Evolutionary conservation across 495 filamentous ascomycete species (phyloP).

Genomic region (Neurospora sp.): DNA sequence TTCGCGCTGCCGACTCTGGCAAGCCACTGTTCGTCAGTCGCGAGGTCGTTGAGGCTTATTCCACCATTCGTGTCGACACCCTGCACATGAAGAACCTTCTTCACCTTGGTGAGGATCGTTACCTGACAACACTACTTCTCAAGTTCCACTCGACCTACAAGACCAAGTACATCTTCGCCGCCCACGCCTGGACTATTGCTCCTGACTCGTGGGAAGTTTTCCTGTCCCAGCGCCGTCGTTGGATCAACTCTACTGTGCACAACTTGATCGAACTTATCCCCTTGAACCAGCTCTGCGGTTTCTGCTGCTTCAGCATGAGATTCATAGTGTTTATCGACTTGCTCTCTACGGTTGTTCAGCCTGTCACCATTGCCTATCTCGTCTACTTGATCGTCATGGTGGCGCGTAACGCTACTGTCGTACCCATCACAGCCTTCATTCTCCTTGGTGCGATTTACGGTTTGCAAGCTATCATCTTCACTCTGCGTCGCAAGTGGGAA

Average conservation of each 20-base stretch:
- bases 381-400: conserved; percentile 77
- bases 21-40: conserved; percentile 93
- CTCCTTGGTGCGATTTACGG: conserved; percentile 92
- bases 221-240: conserved; percentile 93
- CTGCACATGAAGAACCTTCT: conserved; percentile 98
- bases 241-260: conserved; percentile 99
- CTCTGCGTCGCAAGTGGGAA: conserved; percentile 91
- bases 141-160: conserved; percentile 91
- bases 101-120: conserved; percentile 91
- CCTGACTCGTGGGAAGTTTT: conserved; percentile 90
- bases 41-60: conserved; percentile 77
- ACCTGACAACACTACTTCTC: conserved; percentile 86
- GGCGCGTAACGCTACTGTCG: conserved; percentile 41
- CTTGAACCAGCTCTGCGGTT: conserved; percentile 87
- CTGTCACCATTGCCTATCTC: conserved; percentile 87
- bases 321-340: conserved; percentile 96
- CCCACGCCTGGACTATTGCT: conserved; percentile 92
- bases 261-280: conserved; percentile 95
- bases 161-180: conserved; percentile 90
- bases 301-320: conserved; percentile 99
- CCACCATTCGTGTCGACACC: conserved; percentile 90
- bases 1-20: conserved; percentile 84
- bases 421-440: conserved; percentile 80
- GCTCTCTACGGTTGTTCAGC: conserved; percentile 81
- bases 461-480: conserved; percentile 95